phyloP scores from a whole-genome alignment of 2,329 filamentous ascomycete genomes.

The Bimuria novae-zelandiae region DNA sequence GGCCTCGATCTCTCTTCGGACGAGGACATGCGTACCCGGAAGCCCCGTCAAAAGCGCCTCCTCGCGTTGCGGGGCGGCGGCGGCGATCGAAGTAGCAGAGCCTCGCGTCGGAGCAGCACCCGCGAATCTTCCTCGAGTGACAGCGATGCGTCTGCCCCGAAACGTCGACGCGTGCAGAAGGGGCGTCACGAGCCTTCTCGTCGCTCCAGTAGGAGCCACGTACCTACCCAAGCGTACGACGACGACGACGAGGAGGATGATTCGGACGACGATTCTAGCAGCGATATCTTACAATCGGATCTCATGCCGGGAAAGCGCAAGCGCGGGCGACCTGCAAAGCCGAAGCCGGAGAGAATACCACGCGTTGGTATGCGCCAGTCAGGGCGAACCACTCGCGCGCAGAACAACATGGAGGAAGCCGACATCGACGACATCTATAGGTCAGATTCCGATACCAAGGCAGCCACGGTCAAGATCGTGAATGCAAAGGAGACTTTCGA shows the following conservation, averaged over 20 bases:
- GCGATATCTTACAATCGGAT: conserved; percentile 49
- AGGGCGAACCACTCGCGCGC: conserved; percentile 51
- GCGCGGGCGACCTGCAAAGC: conserved; percentile 20
- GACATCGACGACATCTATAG: conserved; percentile 63
- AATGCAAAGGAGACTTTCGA: conserved; percentile 75
- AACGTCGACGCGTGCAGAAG: conserved; percentile 25
- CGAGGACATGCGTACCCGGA: conserved; percentile 25
- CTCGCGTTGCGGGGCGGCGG: conserved; percentile 13
- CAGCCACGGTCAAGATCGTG: conserved; percentile 58
- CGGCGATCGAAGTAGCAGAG: conserved; percentile 13
- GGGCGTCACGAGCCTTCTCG: conserved; percentile 29
- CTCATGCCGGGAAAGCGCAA: conserved; percentile 48
- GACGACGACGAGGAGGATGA: conserved; percentile 33
- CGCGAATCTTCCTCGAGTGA: conserved; percentile 28
- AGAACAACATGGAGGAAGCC: conserved; percentile 58
- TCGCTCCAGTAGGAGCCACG: conserved; percentile 32
- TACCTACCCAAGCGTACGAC: conserved; percentile 21
- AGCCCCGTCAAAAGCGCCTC: conserved; percentile 23
- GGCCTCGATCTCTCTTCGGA: conserved; percentile 38
- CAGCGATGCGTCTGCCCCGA: conserved; percentile 18
- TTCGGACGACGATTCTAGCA: conserved; percentile 33
- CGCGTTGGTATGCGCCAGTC: conserved; percentile 48
- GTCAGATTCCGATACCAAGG: conserved; percentile 47
- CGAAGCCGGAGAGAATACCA: conserved; percentile 22
- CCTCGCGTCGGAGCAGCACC: conserved; percentile 17